Evolutionary conservation across 768 basidiomycete species (phyloP).

Genomic region (Russula compacta): DNA sequence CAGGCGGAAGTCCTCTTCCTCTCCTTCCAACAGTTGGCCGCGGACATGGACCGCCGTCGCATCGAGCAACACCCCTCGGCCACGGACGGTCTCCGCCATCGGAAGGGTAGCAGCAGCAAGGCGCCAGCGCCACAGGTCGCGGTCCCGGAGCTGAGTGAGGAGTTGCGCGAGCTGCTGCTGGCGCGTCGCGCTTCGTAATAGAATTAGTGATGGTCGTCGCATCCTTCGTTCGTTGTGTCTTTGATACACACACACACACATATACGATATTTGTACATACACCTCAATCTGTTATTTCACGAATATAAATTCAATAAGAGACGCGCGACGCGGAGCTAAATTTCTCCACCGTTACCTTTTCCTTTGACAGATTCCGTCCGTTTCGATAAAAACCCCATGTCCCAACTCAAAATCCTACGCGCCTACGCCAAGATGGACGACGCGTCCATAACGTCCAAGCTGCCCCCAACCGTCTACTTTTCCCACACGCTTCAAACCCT

Average conservation of each 20-base stretch:
- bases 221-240: too few relatives aligned
- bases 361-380: too few relatives aligned
- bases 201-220: background rate
- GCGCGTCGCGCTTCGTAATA: slow-evolving; percentile 5
- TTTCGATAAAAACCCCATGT: background rate
- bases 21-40: slow-evolving; percentile 80
- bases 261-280: background rate
- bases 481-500: slow-evolving; percentile 44
- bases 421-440: slow-evolving; percentile 46
- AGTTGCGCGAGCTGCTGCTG: slow-evolving; percentile 14
- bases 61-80: slow-evolving; percentile 40
- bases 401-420: slow-evolving; percentile 43
- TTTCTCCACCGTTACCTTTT: background rate
- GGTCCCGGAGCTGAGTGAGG: slow-evolving; percentile 16
- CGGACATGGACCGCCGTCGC: slow-evolving; percentile 77
- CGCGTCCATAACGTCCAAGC: slow-evolving; percentile 28
- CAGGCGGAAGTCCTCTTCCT: slow-evolving; percentile 97
- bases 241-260: too few relatives aligned
- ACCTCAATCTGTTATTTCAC: background rate
- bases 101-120: slow-evolving; percentile 13
- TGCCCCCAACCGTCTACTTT: slow-evolving; percentile 57
- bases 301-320: background rate
- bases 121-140: background rate
- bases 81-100: slow-evolving; percentile 29
- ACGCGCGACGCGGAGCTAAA: background rate